phyloP scores from a whole-genome alignment of 495 filamentous ascomycete species.

The Penicillium riverlandense region DNA sequence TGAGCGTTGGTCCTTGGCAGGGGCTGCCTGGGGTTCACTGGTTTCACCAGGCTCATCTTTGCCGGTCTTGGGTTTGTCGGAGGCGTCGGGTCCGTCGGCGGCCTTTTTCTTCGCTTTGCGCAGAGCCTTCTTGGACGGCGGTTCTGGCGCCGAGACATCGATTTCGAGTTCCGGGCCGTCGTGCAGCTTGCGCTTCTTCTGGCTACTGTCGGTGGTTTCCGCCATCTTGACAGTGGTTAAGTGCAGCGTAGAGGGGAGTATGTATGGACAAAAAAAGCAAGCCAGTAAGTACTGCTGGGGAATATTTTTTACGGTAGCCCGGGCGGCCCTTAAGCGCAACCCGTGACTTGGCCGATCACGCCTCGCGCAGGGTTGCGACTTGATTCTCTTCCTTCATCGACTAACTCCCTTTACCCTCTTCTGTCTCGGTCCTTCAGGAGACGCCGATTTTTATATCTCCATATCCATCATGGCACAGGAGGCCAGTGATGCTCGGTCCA shows the following conservation, averaged over 20 bases:
- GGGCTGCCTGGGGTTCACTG: slow-evolving; percentile 20
- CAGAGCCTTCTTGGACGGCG: slow-evolving; percentile 84
- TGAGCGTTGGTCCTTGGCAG: slow-evolving; percentile 51
- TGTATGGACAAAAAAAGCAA: slow-evolving; percentile 1
- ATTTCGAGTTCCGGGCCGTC: slow-evolving; percentile 70
- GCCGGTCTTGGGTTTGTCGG: slow-evolving; percentile 21
- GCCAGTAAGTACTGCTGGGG: no score
- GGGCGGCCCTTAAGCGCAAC: slow-evolving; percentile 19
- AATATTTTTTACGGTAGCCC: slow-evolving; percentile 26
- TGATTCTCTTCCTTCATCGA: slow-evolving; percentile 4
- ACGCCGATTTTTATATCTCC: no score
- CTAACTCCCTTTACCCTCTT: slow-evolving; percentile 1
- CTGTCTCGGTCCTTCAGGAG: background rate
- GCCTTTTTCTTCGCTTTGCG: slow-evolving; percentile 73
- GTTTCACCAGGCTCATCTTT: slow-evolving; percentile 19
- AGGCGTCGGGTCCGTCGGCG: slow-evolving; percentile 18
- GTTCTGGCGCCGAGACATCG: slow-evolving; percentile 78
- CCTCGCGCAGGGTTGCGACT: slow-evolving; percentile 5
- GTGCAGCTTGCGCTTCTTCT: slow-evolving; percentile 66
- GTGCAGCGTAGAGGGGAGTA: background rate
- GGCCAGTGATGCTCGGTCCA: slow-evolving; percentile 14
- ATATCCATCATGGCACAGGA: slow-evolving; percentile 26
- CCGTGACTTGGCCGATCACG: slow-evolving; percentile 12
- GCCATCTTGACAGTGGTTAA: slow-evolving; percentile 17
- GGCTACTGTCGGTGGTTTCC: slow-evolving; percentile 20